These are phyloP conservation scores for Pyrenochaeta sp. DNA, from an alignment of 2,329 filamentous ascomycete genomes.

Conservation along the genomic window DNA sequence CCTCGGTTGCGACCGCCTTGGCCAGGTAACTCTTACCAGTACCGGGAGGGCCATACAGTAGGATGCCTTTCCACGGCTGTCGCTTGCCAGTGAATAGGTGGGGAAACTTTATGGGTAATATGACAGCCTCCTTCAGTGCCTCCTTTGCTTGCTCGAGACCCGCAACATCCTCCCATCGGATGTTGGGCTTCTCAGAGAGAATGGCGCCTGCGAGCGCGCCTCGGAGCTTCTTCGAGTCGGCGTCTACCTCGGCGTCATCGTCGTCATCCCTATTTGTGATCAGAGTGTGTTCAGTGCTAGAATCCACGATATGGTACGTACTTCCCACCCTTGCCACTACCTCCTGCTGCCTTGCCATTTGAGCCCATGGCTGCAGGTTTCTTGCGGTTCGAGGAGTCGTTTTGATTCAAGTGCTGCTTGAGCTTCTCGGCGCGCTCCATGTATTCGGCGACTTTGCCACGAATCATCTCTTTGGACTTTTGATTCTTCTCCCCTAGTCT, in stretches of 20 bases:
- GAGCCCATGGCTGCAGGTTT: conserved; percentile 76
- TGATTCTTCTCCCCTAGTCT: conserved; percentile 87
- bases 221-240: conserved; percentile 94
- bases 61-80: conserved; percentile 97
- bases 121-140: conserved; percentile 95
- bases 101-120: conserved; percentile 97
- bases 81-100: conserved; percentile 95
- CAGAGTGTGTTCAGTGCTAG: background rate
- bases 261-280: conserved; percentile 58
- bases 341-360: conserved; percentile 72
- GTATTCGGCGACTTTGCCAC: conserved; percentile 93
- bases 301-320: conserved; percentile 38
- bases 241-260: conserved; percentile 74
- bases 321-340: conserved; percentile 67
- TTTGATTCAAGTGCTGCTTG: conserved; percentile 84
- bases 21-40: conserved; percentile 98
- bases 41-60: conserved; percentile 94
- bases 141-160: conserved; percentile 95
- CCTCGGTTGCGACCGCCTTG: conserved; percentile 97
- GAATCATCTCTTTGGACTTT: conserved; percentile 96
- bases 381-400: conserved; percentile 71
- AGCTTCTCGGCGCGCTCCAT: conserved; percentile 99
- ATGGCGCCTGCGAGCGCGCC: conserved; percentile 92
- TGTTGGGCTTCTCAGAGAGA: conserved; percentile 91
- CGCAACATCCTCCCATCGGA: conserved; percentile 98